A percentile compares a stretch with the other conserved stretches of the same genome.
Conservation (phyloP, 345 rosid species). For the Murraya koenigii region DNA sequence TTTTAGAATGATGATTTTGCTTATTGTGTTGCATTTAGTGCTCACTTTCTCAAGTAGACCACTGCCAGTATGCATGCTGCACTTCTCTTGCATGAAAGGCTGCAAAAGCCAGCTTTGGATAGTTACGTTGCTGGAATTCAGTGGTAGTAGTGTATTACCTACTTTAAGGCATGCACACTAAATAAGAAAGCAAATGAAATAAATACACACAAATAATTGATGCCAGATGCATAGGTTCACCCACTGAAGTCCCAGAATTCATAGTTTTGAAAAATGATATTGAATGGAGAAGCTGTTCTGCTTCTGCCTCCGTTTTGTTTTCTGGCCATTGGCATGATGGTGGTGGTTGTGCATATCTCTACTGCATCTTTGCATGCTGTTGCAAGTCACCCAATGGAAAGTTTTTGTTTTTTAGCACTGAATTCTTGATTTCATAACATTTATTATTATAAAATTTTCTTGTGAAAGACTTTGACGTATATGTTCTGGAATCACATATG, state of each 20-base stretch:
- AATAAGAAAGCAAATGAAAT: neutral
- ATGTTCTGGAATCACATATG: neutral
- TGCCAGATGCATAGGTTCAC: neutral
- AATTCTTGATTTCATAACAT: neutral
- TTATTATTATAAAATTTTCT: neutral
- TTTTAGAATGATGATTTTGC: slow-evolving; percentile 2
- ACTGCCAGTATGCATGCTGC: neutral
- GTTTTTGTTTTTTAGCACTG: neutral
- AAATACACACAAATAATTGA: neutral
- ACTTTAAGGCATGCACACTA: slow-evolving; percentile 1
- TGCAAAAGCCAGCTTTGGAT: slow-evolving; percentile 12
- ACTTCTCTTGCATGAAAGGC: neutral
- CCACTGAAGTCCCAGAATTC: neutral
- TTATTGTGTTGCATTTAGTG: neutral
- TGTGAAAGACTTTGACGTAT: neutral
- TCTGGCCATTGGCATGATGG: neutral
- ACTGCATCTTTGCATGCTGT: neutral
- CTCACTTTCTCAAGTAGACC: neutral
- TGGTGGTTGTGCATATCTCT: neutral
- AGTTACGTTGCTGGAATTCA: neutral
- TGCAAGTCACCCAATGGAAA: neutral
- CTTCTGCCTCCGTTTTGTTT: neutral
- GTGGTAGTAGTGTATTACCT: slow-evolving; percentile 3
- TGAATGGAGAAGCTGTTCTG: neutral
- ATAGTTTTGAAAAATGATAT: neutral